Percentiles rank a stretch among this genome's conserved stretches.
Evolutionary conservation across 805 yeast species (phyloP).

Genomic region (Hanseniaspora valbyensis): DNA sequence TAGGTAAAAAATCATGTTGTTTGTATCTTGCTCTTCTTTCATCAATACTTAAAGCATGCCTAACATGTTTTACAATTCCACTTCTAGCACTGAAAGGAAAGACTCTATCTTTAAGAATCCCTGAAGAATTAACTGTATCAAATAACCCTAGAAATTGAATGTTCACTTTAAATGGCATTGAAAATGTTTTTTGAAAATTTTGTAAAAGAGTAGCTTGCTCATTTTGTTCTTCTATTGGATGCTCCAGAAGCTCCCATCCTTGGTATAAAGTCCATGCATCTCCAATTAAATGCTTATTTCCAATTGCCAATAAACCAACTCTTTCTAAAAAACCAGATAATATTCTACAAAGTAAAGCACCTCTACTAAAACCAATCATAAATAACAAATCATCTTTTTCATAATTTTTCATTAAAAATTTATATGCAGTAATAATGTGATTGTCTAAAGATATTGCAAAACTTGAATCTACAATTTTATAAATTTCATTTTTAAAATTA

Average conservation of each 20-base stretch:
- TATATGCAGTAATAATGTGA: slow-evolving; percentile 50
- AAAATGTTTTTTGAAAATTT: slow-evolving; percentile 47
- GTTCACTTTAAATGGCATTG: slow-evolving; percentile 33
- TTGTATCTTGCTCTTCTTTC: slow-evolving; percentile 56
- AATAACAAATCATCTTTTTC: slow-evolving; percentile 40
- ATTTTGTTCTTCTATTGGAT: slow-evolving; percentile 41
- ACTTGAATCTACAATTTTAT: slow-evolving; percentile 32
- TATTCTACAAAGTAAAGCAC: slow-evolving; percentile 56
- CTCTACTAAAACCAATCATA: slow-evolving; percentile 53
- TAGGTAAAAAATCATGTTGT: slow-evolving; percentile 42
- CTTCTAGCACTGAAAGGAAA: slow-evolving; percentile 49
- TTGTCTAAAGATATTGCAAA: slow-evolving; percentile 44
- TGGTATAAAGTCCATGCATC: slow-evolving; percentile 56
- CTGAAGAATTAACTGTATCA: slow-evolving; percentile 61
- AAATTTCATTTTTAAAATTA: slow-evolving; percentile 19
- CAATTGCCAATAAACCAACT: slow-evolving; percentile 48
- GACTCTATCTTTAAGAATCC: slow-evolving; percentile 43
- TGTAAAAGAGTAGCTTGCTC: slow-evolving; percentile 37
- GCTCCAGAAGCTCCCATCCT: slow-evolving; percentile 44
- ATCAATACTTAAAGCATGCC: slow-evolving; percentile 60
- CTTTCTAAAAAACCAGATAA: slow-evolving; percentile 54
- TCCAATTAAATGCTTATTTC: slow-evolving; percentile 44
- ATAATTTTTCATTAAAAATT: slow-evolving; percentile 40
- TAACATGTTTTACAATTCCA: slow-evolving; percentile 43
- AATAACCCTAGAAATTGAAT: slow-evolving; percentile 56